Evolutionary conservation across 768 basidiomycete species (phyloP).

Genomic region (Lepiota brunneoincarnata): DNA sequence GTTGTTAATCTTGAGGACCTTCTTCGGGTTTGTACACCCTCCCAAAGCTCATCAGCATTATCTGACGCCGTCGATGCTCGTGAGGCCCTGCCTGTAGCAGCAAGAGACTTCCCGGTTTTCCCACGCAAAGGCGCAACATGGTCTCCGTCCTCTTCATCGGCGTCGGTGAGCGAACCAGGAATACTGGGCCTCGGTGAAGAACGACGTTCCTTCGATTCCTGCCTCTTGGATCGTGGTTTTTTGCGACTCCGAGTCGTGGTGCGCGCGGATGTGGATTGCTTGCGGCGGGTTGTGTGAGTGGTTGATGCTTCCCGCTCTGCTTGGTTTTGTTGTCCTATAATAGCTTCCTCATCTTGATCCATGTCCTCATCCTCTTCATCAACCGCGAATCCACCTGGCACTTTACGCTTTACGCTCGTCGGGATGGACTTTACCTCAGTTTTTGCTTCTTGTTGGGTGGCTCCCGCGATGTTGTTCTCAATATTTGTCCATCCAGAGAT

Average conservation of each 20-base stretch:
- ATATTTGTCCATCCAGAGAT: background rate
- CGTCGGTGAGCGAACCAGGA: slow-evolving; percentile 17
- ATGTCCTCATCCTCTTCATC: slow-evolving; percentile 34
- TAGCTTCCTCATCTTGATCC: slow-evolving; percentile 20
- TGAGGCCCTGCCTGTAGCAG: slow-evolving; percentile 15
- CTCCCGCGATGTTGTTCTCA: slow-evolving; percentile 4
- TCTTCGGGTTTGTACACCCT: slow-evolving; percentile 36
- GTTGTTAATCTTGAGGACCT: slow-evolving; percentile 42
- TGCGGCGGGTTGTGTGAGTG: background rate
- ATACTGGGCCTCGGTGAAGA: slow-evolving; percentile 2
- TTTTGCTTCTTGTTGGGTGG: slow-evolving; percentile 10
- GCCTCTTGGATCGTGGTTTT: slow-evolving; percentile 6
- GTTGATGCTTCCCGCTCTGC: background rate
- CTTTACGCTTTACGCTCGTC: slow-evolving; percentile 24
- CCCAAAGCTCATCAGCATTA: slow-evolving; percentile 27
- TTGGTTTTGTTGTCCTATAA: background rate
- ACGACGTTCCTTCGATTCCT: slow-evolving; percentile 5
- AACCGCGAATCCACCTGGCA: slow-evolving; percentile 43
- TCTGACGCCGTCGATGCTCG: slow-evolving; percentile 25
- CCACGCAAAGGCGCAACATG: slow-evolving; percentile 36
- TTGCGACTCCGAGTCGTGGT: slow-evolving; percentile 9
- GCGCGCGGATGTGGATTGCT: slow-evolving; percentile 4
- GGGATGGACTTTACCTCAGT: slow-evolving; percentile 23
- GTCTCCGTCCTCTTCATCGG: slow-evolving; percentile 33
- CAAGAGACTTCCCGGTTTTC: slow-evolving; percentile 18